Evolutionary conservation across 2,329 filamentous ascomycete species (phyloP), one percentile per base, ranked within the genome.

Genomic region (Sporothrix euskadiensis): DNA sequence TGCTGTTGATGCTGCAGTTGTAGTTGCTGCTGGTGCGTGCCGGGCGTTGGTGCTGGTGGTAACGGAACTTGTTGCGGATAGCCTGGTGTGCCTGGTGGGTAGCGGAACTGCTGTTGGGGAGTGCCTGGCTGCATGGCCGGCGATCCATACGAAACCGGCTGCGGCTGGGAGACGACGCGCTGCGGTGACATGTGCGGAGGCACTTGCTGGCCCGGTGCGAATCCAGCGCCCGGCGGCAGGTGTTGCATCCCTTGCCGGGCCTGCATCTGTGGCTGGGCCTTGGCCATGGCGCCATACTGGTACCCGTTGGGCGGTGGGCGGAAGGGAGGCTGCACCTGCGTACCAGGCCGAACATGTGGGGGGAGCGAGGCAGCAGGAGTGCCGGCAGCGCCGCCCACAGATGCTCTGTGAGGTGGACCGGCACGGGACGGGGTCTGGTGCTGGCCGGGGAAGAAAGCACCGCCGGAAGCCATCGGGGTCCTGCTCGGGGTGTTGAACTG

Each of bases 401-500:
- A 83, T 44, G 82, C 80, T 70, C 84, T 83, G 39, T 82, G 77
- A 69, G 79, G 77, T 22, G 81, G 80, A 73, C 85, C 85, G 65
- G 79, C 77, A 14, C 83, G 81, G 41, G 81, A 80, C 3, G 82
- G 84, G 75, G 81, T 83, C 78, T 81, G 85, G 75, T 78, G 82
- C 26, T 73, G 73, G 26, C 57, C 71, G 35, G 66, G 19, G 74
- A 85, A 88, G 73, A 84, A 85, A 44, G 35, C 44, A 16, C 63
- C 63, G 8, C 81, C 81, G 52, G 69, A 75, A 2, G 83, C 77
- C 74, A 83, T 81, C 22, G 85, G 83, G 16, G 83, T 81, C 73
- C 87, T 84, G 71, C 79, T 83, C 10, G 84, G 82, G 30, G 84
- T 84, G 73, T 82, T 83, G 76, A 87, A 88, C 30, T 85, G 86